phyloP scores from a whole-genome alignment of 2,329 filamentous ascomycete genomes.

The Penicillium frequentans region DNA sequence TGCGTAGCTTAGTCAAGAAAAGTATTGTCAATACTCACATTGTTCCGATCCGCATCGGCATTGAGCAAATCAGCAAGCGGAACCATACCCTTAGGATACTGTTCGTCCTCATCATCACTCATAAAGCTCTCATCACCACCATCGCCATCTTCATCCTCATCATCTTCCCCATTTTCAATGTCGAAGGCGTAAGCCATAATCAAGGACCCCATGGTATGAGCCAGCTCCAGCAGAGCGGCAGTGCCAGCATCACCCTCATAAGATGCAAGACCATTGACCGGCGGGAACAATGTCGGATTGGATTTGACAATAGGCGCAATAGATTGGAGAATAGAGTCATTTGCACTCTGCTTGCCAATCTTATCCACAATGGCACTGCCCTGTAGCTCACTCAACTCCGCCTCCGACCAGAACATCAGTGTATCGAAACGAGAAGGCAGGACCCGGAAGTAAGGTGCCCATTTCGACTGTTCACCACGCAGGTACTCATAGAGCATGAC shows the following conservation, averaged over 20 bases:
- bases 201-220: conserved; percentile 79
- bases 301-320: conserved; percentile 54
- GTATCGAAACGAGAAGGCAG: conserved; percentile 75
- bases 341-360: conserved; percentile 72
- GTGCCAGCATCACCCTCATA: conserved; percentile 42
- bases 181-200: conserved; percentile 96
- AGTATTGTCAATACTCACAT: conserved; percentile 51
- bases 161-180: conserved; percentile 60
- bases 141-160: conserved; percentile 57
- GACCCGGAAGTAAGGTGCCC: conserved; percentile 76
- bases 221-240: conserved; percentile 54
- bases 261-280: conserved; percentile 39
- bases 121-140: conserved; percentile 49
- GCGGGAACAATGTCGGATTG: conserved; percentile 45
- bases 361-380: conserved; percentile 74
- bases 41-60: conserved; percentile 79
- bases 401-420: conserved; percentile 81
- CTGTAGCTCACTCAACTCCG: conserved; percentile 71
- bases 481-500: conserved; percentile 77
- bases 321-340: conserved; percentile 64
- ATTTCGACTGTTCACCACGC: conserved; percentile 60
- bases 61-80: conserved; percentile 89
- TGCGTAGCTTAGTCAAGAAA: neutral
- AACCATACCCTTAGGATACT: conserved; percentile 77
- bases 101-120: conserved; percentile 66